Conservation (phyloP, 2,329 filamentous ascomycete genomes). For the Cordyceps cicadae region DNA sequence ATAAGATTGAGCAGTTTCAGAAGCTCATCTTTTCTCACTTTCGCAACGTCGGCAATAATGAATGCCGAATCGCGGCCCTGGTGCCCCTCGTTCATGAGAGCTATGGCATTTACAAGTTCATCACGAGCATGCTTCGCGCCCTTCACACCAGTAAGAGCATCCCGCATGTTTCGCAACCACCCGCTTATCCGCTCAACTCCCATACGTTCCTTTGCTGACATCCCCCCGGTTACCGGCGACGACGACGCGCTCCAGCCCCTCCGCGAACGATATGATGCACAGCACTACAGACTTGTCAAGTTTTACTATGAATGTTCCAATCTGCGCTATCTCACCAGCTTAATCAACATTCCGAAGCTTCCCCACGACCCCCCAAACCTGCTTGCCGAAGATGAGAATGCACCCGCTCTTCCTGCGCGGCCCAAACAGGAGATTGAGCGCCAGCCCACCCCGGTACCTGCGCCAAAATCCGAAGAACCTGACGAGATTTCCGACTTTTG, state of each 20-base stretch:
- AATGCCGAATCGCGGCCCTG: constrained; percentile 89
- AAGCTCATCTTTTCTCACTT: constrained; percentile 98
- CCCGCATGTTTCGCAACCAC: neutral
- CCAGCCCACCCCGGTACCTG: constrained; percentile 60
- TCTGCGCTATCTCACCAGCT: constrained; percentile 86
- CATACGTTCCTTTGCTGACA: neutral
- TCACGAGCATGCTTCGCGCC: constrained; percentile 96
- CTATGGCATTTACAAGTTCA: constrained; percentile 99
- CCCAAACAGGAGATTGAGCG: constrained; percentile 66
- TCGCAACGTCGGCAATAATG: constrained; percentile 82
- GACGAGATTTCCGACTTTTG: constrained; percentile 97
- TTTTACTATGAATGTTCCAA: constrained; percentile 99
- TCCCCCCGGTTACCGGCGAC: constrained; percentile 50
- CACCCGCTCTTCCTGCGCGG: constrained; percentile 72
- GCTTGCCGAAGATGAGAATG: constrained; percentile 73
- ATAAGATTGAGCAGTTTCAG: constrained; percentile 97
- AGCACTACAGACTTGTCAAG: constrained; percentile 91
- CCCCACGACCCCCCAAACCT: constrained; percentile 90
- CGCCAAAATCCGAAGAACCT: constrained; percentile 67
- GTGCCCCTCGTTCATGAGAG: constrained; percentile 94
- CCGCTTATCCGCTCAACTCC: neutral
- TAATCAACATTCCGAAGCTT: constrained; percentile 93
- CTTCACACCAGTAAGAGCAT: constrained; percentile 84
- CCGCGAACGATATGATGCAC: constrained; percentile 81
- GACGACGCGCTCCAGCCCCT: constrained; percentile 86